Evolutionary conservation across 2,329 filamentous ascomycete genomes (phyloP).

Genomic region (Clonostachys sp.): DNA sequence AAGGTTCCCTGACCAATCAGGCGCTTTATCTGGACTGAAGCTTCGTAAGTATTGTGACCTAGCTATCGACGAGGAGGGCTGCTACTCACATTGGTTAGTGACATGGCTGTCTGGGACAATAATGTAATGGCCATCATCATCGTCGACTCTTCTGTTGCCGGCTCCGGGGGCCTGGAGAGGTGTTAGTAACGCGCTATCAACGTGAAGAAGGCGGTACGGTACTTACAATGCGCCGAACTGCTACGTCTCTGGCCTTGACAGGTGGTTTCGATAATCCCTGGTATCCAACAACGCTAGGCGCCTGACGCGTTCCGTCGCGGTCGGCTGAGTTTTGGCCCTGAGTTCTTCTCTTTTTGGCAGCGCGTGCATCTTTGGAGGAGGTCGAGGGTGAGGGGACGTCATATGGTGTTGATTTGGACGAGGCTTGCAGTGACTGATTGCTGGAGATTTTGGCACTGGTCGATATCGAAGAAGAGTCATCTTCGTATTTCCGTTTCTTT

Average conservation of each 20-base stretch:
- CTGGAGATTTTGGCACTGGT: slow-evolving; percentile 49
- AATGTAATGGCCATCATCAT: slow-evolving; percentile 96
- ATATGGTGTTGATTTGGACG: slow-evolving; percentile 53
- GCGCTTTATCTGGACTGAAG: slow-evolving; percentile 76
- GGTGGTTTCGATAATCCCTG: slow-evolving; percentile 77
- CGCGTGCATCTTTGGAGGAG: too few relatives aligned
- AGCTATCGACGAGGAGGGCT: not conserved
- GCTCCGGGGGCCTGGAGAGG: slow-evolving; percentile 26
- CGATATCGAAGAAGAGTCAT: slow-evolving; percentile 32
- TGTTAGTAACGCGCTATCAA: too few relatives aligned
- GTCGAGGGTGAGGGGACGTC: slow-evolving; percentile 38
- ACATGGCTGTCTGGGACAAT: slow-evolving; percentile 82
- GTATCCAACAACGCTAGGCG: slow-evolving; percentile 42
- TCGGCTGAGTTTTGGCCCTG: too few relatives aligned
- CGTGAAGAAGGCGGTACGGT: too few relatives aligned
- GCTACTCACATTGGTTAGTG: slow-evolving; percentile 78
- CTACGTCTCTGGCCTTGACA: not conserved
- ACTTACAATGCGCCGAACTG: too few relatives aligned
- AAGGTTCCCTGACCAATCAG: slow-evolving; percentile 96
- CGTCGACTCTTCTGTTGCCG: slow-evolving; percentile 75
- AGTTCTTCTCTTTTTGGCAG: too few relatives aligned
- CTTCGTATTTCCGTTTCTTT: slow-evolving; percentile 71
- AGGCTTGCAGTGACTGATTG: too few relatives aligned
- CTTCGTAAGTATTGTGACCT: not conserved
- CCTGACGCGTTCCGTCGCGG: too few relatives aligned